Evolutionary conservation across 768 basidiomycete species (phyloP), one percentile per base, ranked within the genome.

Genomic region (Boletus speciosus): DNA sequence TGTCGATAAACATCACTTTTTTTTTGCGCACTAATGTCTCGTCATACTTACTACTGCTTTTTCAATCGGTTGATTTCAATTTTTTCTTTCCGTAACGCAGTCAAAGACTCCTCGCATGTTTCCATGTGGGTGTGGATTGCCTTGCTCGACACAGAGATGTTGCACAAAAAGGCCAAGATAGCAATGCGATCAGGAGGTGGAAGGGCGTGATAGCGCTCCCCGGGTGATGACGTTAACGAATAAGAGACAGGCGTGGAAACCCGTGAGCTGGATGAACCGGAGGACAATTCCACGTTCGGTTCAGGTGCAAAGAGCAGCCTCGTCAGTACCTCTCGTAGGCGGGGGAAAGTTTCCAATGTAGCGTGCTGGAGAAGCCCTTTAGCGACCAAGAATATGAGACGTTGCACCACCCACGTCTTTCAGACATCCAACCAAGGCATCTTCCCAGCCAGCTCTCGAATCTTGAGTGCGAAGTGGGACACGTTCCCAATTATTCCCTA

Each of bases 61-160:
- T 88, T 88, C 63, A 86, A 77, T 55, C 95, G 81, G 73, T 97
- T 97, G 56, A 94, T 84, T 58, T 98, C 97, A 32, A 95, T 93
- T 70, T 95, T 90, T 70, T 96, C 92, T 72, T 98, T 99, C 58
- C 97, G 75, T 34, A 97, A 76, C 27, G 94, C 91, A 9, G 97
- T 98, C 57, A 99, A 71, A 59, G 89, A 86, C 61, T 89, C 82
- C 65, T 95, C 93, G 63, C 90, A 92, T 42, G 83, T 81, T 63
- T 99, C 97, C 83, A 98, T 89, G 63, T 92, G 90, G 6, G 80
- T 72, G 65, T 94, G 90, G 21, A 98, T 85, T 10, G 84, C 80
- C 72, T 93, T 96, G 71, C 91, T 93, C 23, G 94, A 93, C 25
- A 94, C 83, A 1, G 88, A 93, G 47, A 95, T 72, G 64, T 95